Evolutionary conservation across 495 filamentous ascomycete genomes (phyloP).

Genomic region (Pseudevernia furfuracea): DNA sequence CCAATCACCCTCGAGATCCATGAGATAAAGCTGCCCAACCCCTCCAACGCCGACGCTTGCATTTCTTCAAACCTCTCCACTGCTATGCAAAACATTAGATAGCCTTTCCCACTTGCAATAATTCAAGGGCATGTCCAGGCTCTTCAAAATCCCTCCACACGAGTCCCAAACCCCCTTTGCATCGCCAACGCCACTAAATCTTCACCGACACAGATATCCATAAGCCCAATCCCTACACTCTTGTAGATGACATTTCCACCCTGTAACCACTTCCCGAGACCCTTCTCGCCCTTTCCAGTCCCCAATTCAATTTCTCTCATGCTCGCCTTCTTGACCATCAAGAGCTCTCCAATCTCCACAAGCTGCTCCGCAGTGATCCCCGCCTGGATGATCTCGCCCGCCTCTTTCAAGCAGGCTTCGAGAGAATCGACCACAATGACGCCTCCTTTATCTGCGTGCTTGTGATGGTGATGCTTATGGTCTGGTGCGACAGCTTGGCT

Average conservation of each 20-base stretch:
- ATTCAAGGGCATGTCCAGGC: not conserved
- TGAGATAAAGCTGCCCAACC: not conserved
- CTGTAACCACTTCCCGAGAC: slow-evolving; percentile 62
- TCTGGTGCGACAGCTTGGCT: slow-evolving; percentile 54
- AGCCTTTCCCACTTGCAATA: not conserved
- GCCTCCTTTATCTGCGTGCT: slow-evolving; percentile 62
- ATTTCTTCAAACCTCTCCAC: not conserved
- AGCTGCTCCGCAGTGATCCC: slow-evolving; percentile 62
- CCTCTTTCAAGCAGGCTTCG: slow-evolving; percentile 70
- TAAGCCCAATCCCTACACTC: slow-evolving; percentile 69
- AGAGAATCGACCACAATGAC: slow-evolving; percentile 78
- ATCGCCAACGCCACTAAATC: slow-evolving; percentile 68
- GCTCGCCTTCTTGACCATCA: slow-evolving; percentile 57
- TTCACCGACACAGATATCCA: slow-evolving; percentile 71
- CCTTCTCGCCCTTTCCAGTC: slow-evolving; percentile 41
- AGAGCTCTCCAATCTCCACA: slow-evolving; percentile 78
- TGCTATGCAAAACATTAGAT: not conserved
- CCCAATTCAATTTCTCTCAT: slow-evolving; percentile 35
- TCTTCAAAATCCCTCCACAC: slow-evolving; percentile 57
- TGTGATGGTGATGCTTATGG: slow-evolving; percentile 55
- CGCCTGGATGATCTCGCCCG: slow-evolving; percentile 81
- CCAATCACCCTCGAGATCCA: not conserved
- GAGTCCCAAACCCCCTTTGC: slow-evolving; percentile 64
- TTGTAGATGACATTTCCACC: slow-evolving; percentile 84
- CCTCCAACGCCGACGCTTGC: not conserved